phyloP scores from a whole-genome alignment of 129 eudicot species.

The Chrysanthemum seticuspe region DNA sequence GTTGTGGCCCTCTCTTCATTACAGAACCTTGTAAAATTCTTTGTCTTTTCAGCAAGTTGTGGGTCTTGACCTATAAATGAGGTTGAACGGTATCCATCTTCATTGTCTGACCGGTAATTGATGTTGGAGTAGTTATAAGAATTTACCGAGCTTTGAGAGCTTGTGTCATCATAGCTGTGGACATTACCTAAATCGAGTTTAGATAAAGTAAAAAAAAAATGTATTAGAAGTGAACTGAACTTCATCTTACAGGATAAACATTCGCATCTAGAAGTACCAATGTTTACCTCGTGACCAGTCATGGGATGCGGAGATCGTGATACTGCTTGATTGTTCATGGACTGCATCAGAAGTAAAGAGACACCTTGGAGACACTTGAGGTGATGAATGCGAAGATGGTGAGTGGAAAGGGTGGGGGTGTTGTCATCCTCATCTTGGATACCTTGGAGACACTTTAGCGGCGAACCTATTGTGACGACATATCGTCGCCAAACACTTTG shows the following conservation, averaged over 20 bases:
- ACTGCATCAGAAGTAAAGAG: constrained; percentile 22
- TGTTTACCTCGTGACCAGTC: constrained; percentile 49
- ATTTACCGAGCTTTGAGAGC: constrained; percentile 56
- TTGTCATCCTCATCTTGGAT: constrained; percentile 47
- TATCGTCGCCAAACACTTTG: no score
- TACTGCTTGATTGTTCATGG: constrained; percentile 2
- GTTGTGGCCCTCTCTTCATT: constrained; percentile 30
- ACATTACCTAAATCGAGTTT: constrained; percentile 40
- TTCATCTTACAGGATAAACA: neutral
- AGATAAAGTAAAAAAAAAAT: neutral
- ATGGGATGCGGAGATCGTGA: constrained; percentile 15
- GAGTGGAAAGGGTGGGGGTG: constrained; percentile 46
- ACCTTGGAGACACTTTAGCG: no score
- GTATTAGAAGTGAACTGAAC: neutral
- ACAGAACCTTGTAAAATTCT: constrained; percentile 35
- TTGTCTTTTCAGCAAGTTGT: constrained; percentile 19
- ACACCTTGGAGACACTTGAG: constrained; percentile 47
- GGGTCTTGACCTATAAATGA: constrained; percentile 24
- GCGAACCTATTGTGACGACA: no score
- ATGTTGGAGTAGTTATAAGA: constrained; percentile 52
- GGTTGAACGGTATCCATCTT: constrained; percentile 27
- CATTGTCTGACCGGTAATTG: constrained; percentile 36
- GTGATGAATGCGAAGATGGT: constrained; percentile 48
- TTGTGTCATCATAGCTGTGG: constrained; percentile 44
- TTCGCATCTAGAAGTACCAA: neutral